Evolutionary conservation across 306 rosid species (phyloP).

Genomic region (Quercus engelmannii): DNA sequence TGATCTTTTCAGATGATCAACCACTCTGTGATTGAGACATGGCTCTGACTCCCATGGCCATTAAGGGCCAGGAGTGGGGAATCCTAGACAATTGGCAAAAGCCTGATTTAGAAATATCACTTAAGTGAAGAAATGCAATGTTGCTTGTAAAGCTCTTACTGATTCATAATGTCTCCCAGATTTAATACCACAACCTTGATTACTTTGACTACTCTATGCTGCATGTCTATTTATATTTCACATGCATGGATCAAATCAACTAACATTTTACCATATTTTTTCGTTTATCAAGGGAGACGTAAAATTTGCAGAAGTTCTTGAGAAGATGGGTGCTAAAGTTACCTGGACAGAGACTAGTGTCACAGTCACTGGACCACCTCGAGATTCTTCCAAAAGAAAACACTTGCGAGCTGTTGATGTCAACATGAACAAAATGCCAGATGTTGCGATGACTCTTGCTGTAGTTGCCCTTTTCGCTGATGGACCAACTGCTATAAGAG

Average conservation of each 20-base stretch:
- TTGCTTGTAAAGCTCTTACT: too few relatives aligned
- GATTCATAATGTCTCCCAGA: too few relatives aligned
- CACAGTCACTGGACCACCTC: conserved; percentile 76
- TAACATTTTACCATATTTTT: conserved; percentile 12
- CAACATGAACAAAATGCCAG: conserved; percentile 99
- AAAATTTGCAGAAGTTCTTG: conserved; percentile 94
- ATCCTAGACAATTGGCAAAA: too few relatives aligned
- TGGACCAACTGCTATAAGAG: conserved; percentile 88
- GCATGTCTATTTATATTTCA: not conserved
- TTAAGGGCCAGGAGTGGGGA: too few relatives aligned
- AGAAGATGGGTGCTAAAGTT: conserved; percentile 96
- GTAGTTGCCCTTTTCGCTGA: conserved; percentile 91
- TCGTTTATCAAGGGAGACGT: conserved; percentile 76
- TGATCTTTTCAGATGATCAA: too few relatives aligned
- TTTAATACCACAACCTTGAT: not conserved
- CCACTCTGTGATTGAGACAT: too few relatives aligned
- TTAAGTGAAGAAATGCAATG: too few relatives aligned
- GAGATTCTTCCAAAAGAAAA: conserved; percentile 54
- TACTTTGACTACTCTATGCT: not conserved
- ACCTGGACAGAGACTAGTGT: conserved; percentile 94
- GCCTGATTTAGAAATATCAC: too few relatives aligned
- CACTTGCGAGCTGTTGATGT: conserved; percentile 80
- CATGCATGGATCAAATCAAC: not conserved
- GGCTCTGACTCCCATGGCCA: too few relatives aligned
- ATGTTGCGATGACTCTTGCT: conserved; percentile 99